These are phyloP conservation scores for Aureobasidium leucospermi DNA, from an alignment of 2,329 filamentous ascomycete genomes.

Conservation along the genomic window DNA sequence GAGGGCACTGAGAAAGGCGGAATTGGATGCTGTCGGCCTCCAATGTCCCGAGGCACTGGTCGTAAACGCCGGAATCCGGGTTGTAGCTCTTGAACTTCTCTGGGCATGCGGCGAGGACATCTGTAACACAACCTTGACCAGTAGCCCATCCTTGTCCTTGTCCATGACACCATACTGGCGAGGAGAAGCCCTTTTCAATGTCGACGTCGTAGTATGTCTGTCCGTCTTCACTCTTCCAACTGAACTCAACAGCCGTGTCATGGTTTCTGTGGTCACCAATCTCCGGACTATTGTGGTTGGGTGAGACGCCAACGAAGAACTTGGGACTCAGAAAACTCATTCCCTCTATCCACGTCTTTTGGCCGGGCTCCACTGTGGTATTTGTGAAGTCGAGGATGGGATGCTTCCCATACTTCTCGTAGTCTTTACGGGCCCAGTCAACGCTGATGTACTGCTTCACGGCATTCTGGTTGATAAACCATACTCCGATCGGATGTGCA, in stretches of 20 bases:
- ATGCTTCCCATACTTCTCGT: not conserved
- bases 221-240: not conserved
- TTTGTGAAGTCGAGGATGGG: not conserved
- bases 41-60: not conserved
- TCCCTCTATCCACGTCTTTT: not conserved
- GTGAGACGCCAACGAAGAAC: not conserved
- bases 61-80: not conserved
- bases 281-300: not conserved
- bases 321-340: not conserved
- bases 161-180: slow-evolving; percentile 12
- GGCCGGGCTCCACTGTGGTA: not conserved
- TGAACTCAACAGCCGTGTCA: slow-evolving; percentile 6
- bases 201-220: slow-evolving; percentile 10
- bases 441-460: not conserved
- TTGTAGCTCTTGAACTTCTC: not conserved
- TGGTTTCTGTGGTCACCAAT: not conserved
- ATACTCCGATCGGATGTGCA: not conserved
- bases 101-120: slow-evolving; percentile 8
- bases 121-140: slow-evolving; percentile 5
- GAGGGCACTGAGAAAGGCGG: not conserved
- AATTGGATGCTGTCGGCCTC: not conserved
- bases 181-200: slow-evolving; percentile 12
- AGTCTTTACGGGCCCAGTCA: slow-evolving; percentile 7
- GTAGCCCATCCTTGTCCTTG: not conserved
- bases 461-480: slow-evolving; percentile 5